Evolutionary conservation across 2,329 filamentous ascomycete genomes (phyloP), one percentile per base, ranked within the genome.

Genomic region (Fusarium nurragi): DNA sequence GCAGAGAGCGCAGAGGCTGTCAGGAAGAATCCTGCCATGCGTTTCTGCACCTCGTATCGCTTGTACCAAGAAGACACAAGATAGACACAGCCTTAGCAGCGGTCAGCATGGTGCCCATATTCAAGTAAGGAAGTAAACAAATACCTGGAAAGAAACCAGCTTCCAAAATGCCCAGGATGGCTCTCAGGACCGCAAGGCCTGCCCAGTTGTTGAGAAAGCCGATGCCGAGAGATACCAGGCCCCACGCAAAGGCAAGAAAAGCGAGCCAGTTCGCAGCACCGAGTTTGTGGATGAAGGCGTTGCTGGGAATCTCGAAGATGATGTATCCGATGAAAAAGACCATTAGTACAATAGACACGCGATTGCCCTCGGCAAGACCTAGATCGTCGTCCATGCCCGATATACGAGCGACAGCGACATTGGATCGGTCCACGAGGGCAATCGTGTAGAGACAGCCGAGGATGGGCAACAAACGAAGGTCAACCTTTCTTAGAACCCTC

Each of bases 291-390:
- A 67, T 67, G 16, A 67, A 64, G 0, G 59, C 63, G 4, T 67
- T 67, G 14, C 64, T 67, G 0, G 64, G 64, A 4, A 67, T 56
- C 13, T 67, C 64, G 1, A 67, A 67, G 0, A 67, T 18, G 21
- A 64, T 64, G 9, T 67, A 67, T 0, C 59, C 59, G 1, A 67
- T 65, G n/a, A 67, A 67, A 13, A 67, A 67, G 5, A 67, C 64
- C 60, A 67, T 67, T 9, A 67, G 12, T 0, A 37, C 36, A 12
- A 67, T 22, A 0, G 64, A 67, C 0, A 49, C 54, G 0, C 64
- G 48, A 5, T 49, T 65, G 0, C 48, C 60, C 1, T 64, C 25
- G 1, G 45, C 48, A 6, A 67, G 51, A 3, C 10, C 64, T 1
- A 67, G 55, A 5, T 67, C 64, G 2, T 65, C 32, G 2, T 67